Percentiles rank a stretch among this genome's conserved stretches.
Conservation (phyloP, 257 asterid genomes). For the Catharanthus roseus region DNA sequence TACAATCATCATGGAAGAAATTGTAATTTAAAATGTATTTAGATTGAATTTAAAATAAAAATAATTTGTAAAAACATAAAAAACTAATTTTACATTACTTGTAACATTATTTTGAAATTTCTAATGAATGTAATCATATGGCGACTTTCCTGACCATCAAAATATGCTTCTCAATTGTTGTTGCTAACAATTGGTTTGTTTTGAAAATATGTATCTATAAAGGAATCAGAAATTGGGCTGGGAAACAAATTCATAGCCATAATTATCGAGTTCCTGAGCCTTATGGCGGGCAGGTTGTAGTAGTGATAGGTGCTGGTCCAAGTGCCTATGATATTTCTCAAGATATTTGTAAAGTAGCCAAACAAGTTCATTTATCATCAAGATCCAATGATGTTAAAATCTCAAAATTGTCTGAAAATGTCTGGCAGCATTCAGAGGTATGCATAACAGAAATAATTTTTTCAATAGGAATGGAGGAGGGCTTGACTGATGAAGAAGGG, state of each 20-base stretch:
- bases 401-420: background rate
- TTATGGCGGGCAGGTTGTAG: constrained; percentile 34
- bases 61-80: too few species aligned
- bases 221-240: constrained; percentile 62
- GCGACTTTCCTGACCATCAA: too few species aligned
- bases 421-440: constrained; percentile 28
- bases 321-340: constrained; percentile 23
- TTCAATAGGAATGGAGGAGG: constrained; percentile 2
- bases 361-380: constrained; percentile 26
- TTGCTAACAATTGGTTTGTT: too few species aligned
- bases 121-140: too few species aligned
- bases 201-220: too few species aligned
- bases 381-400: constrained; percentile 2
- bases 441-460: background rate
- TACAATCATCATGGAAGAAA: too few species aligned
- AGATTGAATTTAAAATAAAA: too few species aligned
- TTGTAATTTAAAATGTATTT: too few species aligned
- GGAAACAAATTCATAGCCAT: constrained; percentile 63
- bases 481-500: constrained; percentile 45
- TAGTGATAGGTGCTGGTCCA: constrained; percentile 25
- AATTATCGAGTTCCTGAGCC: constrained; percentile 57
- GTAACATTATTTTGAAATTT: too few species aligned
- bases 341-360: constrained; percentile 21
- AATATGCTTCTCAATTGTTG: too few species aligned
- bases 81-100: too few species aligned